A percentile compares a stretch with the other conserved stretches of the same genome.
Evolutionary conservation across 768 basidiomycete species (phyloP).

Genomic region (Lentinula edodes): DNA sequence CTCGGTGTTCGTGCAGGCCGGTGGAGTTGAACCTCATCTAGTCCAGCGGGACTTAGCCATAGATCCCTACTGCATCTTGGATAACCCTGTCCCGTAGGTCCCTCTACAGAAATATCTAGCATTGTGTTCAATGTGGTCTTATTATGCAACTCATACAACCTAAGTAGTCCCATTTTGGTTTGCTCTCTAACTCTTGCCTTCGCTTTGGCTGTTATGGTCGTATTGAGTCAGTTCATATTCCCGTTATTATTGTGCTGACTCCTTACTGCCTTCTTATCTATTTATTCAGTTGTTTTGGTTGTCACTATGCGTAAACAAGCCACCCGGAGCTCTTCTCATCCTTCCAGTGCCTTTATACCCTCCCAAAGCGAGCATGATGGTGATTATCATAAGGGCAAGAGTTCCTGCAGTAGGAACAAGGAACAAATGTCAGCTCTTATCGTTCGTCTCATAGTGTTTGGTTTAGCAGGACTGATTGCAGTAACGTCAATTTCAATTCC

Average conservation of each 20-base stretch:
- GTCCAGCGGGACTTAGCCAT: background rate
- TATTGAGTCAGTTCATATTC: background rate
- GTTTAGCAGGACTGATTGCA: background rate
- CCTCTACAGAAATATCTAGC: background rate
- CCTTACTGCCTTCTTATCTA: background rate
- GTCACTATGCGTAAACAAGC: background rate
- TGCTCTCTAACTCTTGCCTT: background rate
- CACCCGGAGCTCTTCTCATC: background rate
- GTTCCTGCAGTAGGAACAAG: background rate
- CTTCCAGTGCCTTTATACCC: background rate
- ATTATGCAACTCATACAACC: background rate
- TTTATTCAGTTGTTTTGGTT: background rate
- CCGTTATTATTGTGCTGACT: too few relatives aligned
- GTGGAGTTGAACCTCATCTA: background rate
- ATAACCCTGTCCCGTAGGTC: background rate
- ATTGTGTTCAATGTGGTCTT: background rate
- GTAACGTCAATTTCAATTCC: background rate
- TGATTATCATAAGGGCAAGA: background rate
- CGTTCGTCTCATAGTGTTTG: background rate
- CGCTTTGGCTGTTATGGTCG: background rate
- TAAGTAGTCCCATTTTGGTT: background rate
- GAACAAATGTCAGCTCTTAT: background rate
- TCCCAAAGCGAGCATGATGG: background rate
- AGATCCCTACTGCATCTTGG: background rate
- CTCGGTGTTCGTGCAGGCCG: background rate